Evolutionary conservation across 2,329 filamentous ascomycete genomes (phyloP).

Genomic region (Didymella lethalis): DNA sequence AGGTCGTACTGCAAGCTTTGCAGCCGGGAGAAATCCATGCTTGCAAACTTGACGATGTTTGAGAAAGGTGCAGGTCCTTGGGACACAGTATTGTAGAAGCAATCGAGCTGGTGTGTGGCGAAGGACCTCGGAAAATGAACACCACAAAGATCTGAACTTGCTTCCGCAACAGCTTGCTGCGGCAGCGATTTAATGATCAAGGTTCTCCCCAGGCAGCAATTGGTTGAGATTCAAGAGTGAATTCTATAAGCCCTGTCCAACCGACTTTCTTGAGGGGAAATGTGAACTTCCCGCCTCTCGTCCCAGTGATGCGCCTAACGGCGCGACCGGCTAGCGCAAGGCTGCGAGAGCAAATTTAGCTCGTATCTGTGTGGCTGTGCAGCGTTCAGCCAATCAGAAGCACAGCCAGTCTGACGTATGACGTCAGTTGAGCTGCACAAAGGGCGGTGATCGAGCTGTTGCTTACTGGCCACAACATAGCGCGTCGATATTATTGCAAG

Average conservation of each 20-base stretch:
- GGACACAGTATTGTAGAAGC: background rate
- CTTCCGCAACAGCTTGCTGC: background rate
- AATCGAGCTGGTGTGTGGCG: background rate
- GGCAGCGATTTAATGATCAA: background rate
- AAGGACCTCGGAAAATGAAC: background rate
- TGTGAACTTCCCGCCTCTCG: background rate
- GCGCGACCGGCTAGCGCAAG: conserved; percentile 11
- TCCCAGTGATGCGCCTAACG: background rate
- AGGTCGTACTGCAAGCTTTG: conserved; percentile 12
- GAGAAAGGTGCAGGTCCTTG: background rate
- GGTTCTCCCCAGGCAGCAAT: background rate
- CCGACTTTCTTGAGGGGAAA: background rate
- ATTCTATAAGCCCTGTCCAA: conserved; percentile 4
- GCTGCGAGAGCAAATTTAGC: background rate
- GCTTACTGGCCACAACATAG: background rate
- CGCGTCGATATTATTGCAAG: background rate
- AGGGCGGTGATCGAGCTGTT: conserved; percentile 3
- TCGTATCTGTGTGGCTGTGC: conserved; percentile 7
- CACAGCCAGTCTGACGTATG: background rate
- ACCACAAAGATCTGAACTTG: background rate
- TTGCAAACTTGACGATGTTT: background rate
- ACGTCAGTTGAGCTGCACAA: background rate
- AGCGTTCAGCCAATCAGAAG: background rate
- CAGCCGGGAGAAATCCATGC: conserved; percentile 11
- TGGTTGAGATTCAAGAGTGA: background rate